Base-by-base conservation (phyloP, 305 asterid genomes). In the Fraxinus xanthoxyloides region DNA sequence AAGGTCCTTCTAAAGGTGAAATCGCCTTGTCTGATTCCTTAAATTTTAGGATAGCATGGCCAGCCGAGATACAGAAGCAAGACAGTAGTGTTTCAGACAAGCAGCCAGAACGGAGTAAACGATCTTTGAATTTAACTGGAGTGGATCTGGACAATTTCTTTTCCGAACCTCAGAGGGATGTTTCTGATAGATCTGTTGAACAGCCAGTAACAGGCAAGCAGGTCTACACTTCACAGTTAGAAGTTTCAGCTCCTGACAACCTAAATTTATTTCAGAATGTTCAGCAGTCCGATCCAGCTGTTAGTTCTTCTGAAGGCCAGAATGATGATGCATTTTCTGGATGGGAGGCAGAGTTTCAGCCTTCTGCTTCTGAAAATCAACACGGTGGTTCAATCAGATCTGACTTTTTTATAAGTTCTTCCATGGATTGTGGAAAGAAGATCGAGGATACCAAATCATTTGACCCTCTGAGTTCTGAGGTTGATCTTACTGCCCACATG, bases 291-390 rank as follows among this genome's bases (percentile, higher is more conserved):
- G 88, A 87, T 81, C 80, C 85, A 79, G 85, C 90, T 82, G 79
- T 77, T 70, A 85, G 67, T 78, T 85, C 92, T 80, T 83, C 87
- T 65, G 75, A 80, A 54, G 69, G 82, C 40, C 77, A 82, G 81
- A 77, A 80, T 72, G 78, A 15, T 73, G 87, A 83, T 79, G 87
- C 80, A 28, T 85, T 86, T 79, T 85, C 96, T 15, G 93, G 83
- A 80, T 93, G 98, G 98, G 88, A 93, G 81, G 97, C 98, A 59
- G 93, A 91, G 84, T 94, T 94, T 85, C 96, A 91, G 79, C 84
- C 83, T 78, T 86, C 94, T 76, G 90, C 83, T 85, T 54, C 86
- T 82, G 91, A 79, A 84, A 82, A 46, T 78, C 82, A 81, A 82
- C 82, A 32, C n/a, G 80, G 67, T 82, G 87, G 74, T 80, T 76